Conservation (phyloP, 805 yeast genomes). For the Saccharomycopsis capsularis region DNA sequence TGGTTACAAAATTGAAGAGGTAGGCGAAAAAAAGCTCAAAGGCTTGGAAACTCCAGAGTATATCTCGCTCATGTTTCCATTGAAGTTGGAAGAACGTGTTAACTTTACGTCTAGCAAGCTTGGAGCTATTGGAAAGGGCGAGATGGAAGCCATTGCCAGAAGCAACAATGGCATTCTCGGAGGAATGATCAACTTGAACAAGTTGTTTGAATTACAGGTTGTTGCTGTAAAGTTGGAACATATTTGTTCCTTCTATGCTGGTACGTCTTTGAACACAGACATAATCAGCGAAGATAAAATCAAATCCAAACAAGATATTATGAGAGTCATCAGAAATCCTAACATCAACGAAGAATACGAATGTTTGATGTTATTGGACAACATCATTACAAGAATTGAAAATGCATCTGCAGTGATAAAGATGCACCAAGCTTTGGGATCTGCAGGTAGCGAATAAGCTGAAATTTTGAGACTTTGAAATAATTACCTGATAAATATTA, state of each 20-base stretch:
- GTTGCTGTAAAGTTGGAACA: slow-evolving; percentile 52
- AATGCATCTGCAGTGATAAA: slow-evolving; percentile 25
- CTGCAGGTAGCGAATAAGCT: no score
- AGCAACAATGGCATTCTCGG: slow-evolving; percentile 16
- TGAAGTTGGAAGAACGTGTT: slow-evolving; percentile 54
- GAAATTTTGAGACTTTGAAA: no score
- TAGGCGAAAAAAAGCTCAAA: slow-evolving; percentile 86
- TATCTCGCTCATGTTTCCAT: slow-evolving; percentile 74
- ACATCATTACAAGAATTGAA: slow-evolving; percentile 63
- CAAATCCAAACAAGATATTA: slow-evolving; percentile 7
- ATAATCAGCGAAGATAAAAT: slow-evolving; percentile 14
- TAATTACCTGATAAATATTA: no score
- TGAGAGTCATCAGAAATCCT: slow-evolving; percentile 19
- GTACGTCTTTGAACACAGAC: slow-evolving; percentile 25
- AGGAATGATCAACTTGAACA: slow-evolving; percentile 30
- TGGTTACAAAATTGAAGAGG: slow-evolving; percentile 59
- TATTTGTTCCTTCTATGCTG: slow-evolving; percentile 44
- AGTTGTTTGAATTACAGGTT: slow-evolving; percentile 45
- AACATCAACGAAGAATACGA: slow-evolving; percentile 26
- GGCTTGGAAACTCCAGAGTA: slow-evolving; percentile 92
- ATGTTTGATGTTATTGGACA: slow-evolving; percentile 33
- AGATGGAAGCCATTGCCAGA: slow-evolving; percentile 2
- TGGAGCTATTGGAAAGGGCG: slow-evolving; percentile 29
- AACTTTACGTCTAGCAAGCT: slow-evolving; percentile 30
- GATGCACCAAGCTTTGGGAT: neutral